phyloP scores from a whole-genome alignment of 2,329 filamentous ascomycete genomes.

The Grosmannia huntii region DNA sequence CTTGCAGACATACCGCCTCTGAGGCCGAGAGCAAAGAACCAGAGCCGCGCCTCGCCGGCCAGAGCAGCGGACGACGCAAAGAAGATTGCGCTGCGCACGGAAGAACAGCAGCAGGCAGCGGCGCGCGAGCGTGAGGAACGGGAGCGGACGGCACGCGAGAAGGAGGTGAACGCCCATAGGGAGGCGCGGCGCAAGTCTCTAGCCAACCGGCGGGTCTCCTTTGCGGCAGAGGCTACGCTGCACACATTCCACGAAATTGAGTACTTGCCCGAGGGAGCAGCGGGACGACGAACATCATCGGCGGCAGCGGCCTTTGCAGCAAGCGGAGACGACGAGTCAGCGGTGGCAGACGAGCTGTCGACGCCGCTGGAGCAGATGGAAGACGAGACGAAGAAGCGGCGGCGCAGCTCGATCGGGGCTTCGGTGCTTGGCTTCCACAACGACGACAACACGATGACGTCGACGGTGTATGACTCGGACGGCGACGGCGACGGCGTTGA shows the following conservation, averaged over 20 bases:
- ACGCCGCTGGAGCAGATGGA: slow-evolving; percentile 22
- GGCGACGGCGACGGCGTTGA: slow-evolving; percentile 42
- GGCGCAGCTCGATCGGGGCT: slow-evolving; percentile 33
- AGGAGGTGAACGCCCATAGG: slow-evolving; percentile 55
- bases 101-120: slow-evolving; percentile 59
- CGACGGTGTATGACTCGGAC: slow-evolving; percentile 63
- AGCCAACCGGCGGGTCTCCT: slow-evolving; percentile 86
- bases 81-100: slow-evolving; percentile 52
- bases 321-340: slow-evolving; percentile 22
- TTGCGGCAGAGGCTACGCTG: slow-evolving; percentile 90
- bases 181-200: slow-evolving; percentile 88
- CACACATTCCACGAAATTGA: slow-evolving; percentile 96
- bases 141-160: slow-evolving; percentile 45
- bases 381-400: slow-evolving; percentile 47
- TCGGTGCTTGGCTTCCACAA: slow-evolving; percentile 21
- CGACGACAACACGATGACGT: slow-evolving; percentile 47
- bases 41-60: background rate
- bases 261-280: slow-evolving; percentile 66
- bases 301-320: slow-evolving; percentile 21
- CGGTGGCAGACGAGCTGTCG: background rate
- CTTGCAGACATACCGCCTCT: slow-evolving; percentile 53
- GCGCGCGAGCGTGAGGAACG: slow-evolving; percentile 57
- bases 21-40: slow-evolving; percentile 23
- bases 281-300: slow-evolving; percentile 61
- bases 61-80: slow-evolving; percentile 27